phyloP scores from a whole-genome alignment of 345 rosid genomes.

The Brassica cretica region DNA sequence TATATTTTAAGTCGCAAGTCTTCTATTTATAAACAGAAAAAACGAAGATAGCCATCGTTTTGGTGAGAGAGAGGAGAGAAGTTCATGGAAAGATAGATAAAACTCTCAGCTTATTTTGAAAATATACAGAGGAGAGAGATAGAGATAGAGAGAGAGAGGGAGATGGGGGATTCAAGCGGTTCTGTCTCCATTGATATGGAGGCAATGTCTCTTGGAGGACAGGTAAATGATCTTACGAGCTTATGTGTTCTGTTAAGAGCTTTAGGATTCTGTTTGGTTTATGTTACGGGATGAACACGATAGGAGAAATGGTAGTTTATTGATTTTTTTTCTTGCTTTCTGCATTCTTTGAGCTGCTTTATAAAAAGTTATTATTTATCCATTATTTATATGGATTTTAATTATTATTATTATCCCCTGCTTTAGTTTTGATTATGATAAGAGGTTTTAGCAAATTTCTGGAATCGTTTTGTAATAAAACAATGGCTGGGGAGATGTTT shows the following conservation, averaged over 20 bases:
- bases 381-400: neutral
- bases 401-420: neutral
- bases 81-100: constrained; percentile 26
- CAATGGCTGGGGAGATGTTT: neutral
- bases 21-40: constrained; percentile 41
- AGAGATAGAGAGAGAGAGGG: constrained; percentile 24
- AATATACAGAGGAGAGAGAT: constrained; percentile 11
- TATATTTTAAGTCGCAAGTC: constrained; percentile 22
- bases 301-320: constrained; percentile 13
- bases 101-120: constrained; percentile 29
- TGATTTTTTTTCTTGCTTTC: neutral
- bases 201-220: constrained; percentile 62
- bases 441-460: constrained; percentile 9
- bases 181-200: constrained; percentile 89
- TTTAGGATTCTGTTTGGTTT: constrained; percentile 37
- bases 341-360: constrained; percentile 26
- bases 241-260: neutral
- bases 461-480: constrained; percentile 10
- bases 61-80: constrained; percentile 24
- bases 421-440: neutral
- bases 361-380: neutral
- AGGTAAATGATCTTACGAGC: constrained; percentile 48
- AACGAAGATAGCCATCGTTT: constrained; percentile 34
- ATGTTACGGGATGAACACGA: constrained; percentile 32
- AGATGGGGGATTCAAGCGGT: constrained; percentile 86